Percentiles rank a stretch among this genome's conserved stretches.
These are phyloP conservation scores for Dendrobium huoshanense DNA, from an alignment of 106 monocot genomes.

Conservation along the genomic window DNA sequence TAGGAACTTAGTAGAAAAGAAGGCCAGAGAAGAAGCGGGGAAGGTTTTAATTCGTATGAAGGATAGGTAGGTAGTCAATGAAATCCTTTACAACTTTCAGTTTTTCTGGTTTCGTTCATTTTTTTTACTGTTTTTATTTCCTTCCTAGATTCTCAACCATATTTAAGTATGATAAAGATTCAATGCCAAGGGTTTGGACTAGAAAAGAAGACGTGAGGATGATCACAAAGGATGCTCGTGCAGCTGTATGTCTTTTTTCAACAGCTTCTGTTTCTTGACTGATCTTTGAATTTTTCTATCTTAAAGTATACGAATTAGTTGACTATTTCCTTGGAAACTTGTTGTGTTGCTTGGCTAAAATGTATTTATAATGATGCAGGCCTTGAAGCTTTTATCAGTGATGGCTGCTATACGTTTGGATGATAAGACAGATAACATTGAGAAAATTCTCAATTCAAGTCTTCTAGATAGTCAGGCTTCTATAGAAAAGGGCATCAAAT, in stretches of 20 bases:
- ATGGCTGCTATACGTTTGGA: conserved; percentile 47
- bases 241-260: conserved; percentile 24
- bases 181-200: conserved; percentile 72
- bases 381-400: conserved; percentile 44
- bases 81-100: too few species aligned
- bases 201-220: conserved; percentile 53
- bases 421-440: conserved; percentile 44
- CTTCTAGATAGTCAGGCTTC: conserved; percentile 27
- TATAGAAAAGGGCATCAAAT: conserved; percentile 12
- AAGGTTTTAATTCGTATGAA: conserved; percentile 75
- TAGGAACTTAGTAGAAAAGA: conserved; percentile 50
- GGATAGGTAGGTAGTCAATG: conserved; percentile 44
- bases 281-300: not conserved
- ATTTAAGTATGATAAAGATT: conserved; percentile 66
- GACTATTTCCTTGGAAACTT: too few species aligned
- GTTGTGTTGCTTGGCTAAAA: too few species aligned
- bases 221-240: conserved; percentile 51
- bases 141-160: conserved; percentile 45
- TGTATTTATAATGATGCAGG: conserved; percentile 19
- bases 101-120: too few species aligned
- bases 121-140: too few species aligned
- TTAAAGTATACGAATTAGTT: too few species aligned
- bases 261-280: too few species aligned
- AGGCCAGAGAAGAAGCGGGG: conserved; percentile 61
- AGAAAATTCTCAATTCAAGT: conserved; percentile 28